Conservation (phyloP, 108 stramenopile genomes). For the Nitzschia inconspicua region DNA sequence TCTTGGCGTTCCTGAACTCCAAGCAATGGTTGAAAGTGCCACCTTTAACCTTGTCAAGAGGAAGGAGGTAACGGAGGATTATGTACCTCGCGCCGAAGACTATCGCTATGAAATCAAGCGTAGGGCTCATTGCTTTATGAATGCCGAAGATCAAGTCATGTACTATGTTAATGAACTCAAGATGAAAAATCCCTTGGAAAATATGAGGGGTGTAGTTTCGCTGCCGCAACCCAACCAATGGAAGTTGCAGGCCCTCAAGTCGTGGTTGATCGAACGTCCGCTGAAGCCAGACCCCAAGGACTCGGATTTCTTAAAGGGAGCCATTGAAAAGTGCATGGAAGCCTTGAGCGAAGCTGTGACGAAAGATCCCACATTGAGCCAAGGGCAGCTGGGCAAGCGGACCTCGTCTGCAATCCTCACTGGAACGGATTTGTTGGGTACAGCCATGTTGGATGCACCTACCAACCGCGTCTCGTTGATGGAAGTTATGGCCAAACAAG, state of each 20-base stretch:
- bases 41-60: conserved; percentile 20
- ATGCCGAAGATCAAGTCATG: conserved; percentile 14
- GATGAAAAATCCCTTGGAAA: conserved; percentile 26
- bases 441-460: neutral
- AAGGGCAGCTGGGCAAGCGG: neutral
- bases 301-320: conserved; percentile 3
- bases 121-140: conserved; percentile 29
- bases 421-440: neutral
- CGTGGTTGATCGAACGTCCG: conserved; percentile 25
- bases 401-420: conserved; percentile 9
- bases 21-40: conserved; percentile 12
- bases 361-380: conserved; percentile 16
- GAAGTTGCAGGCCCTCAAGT: conserved; percentile 27
- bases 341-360: conserved; percentile 14
- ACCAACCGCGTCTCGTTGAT: neutral
- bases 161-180: conserved; percentile 18
- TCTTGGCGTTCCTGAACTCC: conserved; percentile 18
- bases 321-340: conserved; percentile 13
- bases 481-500: conserved; percentile 20
- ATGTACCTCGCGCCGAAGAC: conserved; percentile 26
- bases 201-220: conserved; percentile 26
- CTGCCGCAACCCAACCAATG: conserved; percentile 26
- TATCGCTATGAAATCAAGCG: conserved; percentile 34
- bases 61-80: conserved; percentile 26
- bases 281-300: conserved; percentile 26